A percentile compares a stretch with the other conserved stretches of the same genome.
Evolutionary conservation across 768 basidiomycete genomes (phyloP).

Genomic region (Hemileccinum impolitum): DNA sequence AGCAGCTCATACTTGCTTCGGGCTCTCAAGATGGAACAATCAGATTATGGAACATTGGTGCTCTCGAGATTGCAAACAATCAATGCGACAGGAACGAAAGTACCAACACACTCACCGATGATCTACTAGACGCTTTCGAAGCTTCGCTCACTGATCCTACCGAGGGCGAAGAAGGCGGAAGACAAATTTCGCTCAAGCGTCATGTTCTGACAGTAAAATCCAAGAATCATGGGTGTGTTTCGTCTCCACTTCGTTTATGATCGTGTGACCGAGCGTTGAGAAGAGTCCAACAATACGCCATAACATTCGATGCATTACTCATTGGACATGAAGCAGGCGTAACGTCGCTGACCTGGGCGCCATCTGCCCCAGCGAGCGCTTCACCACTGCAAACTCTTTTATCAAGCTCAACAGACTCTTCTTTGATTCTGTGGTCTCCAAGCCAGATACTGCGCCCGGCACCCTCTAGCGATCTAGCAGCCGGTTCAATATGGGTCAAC

Average conservation of each 20-base stretch:
- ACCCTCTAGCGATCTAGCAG: constrained; percentile 38
- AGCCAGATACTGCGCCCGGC: constrained; percentile 43
- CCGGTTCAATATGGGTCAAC: constrained; percentile 80
- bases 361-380: constrained; percentile 28
- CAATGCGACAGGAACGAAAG: constrained; percentile 19
- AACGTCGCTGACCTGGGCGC: constrained; percentile 85
- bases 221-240: constrained; percentile 23
- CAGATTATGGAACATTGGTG: constrained; percentile 85
- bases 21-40: constrained; percentile 96
- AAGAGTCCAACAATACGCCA: constrained; percentile 57
- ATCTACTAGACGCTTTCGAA: constrained; percentile 86
- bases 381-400: constrained; percentile 53
- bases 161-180: constrained; percentile 74
- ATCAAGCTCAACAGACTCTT: constrained; percentile 95
- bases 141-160: constrained; percentile 68
- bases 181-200: constrained; percentile 85
- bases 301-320: constrained; percentile 91
- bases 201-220: constrained; percentile 71
- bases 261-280: constrained; percentile 1
- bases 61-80: constrained; percentile 29
- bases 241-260: constrained; percentile 23
- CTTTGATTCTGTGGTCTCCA: constrained; percentile 92
- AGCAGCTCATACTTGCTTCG: constrained; percentile 76
- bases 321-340: constrained; percentile 95
- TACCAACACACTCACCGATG: constrained; percentile 48